Conservation (phyloP, 2,329 filamentous ascomycete species). For the Remersonia thermophila region DNA sequence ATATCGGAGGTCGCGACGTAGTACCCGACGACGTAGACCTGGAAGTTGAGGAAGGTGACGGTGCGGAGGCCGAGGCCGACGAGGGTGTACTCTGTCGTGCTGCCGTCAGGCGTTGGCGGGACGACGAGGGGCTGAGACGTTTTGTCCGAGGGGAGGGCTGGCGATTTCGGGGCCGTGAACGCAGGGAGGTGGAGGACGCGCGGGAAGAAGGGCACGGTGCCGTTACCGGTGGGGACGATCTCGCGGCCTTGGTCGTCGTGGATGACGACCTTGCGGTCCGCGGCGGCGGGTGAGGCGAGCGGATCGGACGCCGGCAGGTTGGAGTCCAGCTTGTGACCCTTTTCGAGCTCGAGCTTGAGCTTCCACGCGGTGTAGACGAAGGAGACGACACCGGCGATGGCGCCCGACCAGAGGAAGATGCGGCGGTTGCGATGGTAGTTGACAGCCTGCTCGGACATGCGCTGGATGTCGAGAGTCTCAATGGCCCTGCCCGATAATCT, state of each 20-base stretch:
- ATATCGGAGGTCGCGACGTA: constrained; percentile 82
- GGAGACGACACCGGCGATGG: constrained; percentile 36
- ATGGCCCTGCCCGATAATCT: constrained; percentile 21
- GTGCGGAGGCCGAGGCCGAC: constrained; percentile 79
- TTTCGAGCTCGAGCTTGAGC: constrained; percentile 29
- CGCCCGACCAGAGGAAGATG: constrained; percentile 39
- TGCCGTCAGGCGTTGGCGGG: no score
- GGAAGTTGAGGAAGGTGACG: constrained; percentile 78
- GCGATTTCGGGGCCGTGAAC: constrained; percentile 17
- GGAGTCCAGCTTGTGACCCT: constrained; percentile 29
- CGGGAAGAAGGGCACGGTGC: constrained; percentile 68
- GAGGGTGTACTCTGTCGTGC: constrained; percentile 62
- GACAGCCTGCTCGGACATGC: constrained; percentile 32
- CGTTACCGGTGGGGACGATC: constrained; percentile 70
- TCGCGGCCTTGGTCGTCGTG: constrained; percentile 59
- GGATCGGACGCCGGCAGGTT: constrained; percentile 30
- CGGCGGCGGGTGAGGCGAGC: constrained; percentile 36
- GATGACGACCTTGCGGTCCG: constrained; percentile 45
- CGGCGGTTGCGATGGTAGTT: constrained; percentile 40
- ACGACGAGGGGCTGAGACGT: constrained; percentile 24
- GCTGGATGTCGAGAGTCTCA: constrained; percentile 38
- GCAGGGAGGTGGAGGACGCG: constrained; percentile 53
- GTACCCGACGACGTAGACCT: constrained; percentile 89
- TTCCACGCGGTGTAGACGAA: constrained; percentile 41
- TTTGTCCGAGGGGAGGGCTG: constrained; percentile 11